phyloP scores from a whole-genome alignment of 306 rosid species.

The Medicago truncatula region MtrunA17r5.0-ANR NC_053045.1:26120001-26120500 shows the following conservation, averaged over 20 bases:
- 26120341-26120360: background rate
- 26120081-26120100: conserved; percentile 51
- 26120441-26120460: background rate
- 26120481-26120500: background rate
- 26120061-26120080: conserved; percentile 55
- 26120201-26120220: too few species aligned
- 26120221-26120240: background rate
- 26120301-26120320: background rate
- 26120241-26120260: background rate
- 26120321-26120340: background rate
- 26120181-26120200: conserved; percentile 7
- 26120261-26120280: background rate
- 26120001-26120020: conserved; percentile 53
- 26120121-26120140: conserved; percentile 50
- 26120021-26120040: conserved; percentile 38
- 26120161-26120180: conserved; percentile 43
- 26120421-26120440: background rate
- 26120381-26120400: background rate
- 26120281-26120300: background rate
- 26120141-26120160: conserved; percentile 61
- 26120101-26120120: conserved; percentile 40
- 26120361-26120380: background rate
- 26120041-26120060: conserved; percentile 56
- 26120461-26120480: background rate
- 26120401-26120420: background rate